These are phyloP conservation scores for Chaetoscypha palmicola DNA, from an alignment of 2,329 filamentous ascomycete genomes.

Conservation along the genomic window DNA sequence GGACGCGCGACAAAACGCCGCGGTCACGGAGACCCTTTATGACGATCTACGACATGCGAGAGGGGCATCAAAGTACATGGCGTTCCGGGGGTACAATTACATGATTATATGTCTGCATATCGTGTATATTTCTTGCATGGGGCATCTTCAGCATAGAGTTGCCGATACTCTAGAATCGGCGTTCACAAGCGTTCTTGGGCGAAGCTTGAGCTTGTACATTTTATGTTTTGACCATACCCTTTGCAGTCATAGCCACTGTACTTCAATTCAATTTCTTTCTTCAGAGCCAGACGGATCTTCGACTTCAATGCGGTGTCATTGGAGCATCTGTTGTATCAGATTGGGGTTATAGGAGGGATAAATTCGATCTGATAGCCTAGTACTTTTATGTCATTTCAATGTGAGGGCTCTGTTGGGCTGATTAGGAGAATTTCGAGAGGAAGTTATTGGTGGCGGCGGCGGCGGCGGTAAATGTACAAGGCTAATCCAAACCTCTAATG, in stretches of 20 bases:
- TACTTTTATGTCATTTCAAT: no score
- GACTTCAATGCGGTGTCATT: conserved; percentile 4
- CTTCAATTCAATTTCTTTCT: neutral
- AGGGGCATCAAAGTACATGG: conserved; percentile 17
- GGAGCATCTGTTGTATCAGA: neutral
- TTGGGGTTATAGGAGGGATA: neutral
- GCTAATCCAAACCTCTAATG: neutral
- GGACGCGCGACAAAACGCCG: conserved; percentile 14
- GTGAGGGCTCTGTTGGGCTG: no score
- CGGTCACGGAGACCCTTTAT: conserved; percentile 16
- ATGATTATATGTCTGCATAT: conserved; percentile 21
- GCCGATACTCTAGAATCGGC: conserved; percentile 19
- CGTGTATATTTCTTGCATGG: conserved; percentile 22
- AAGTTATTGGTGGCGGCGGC: neutral
- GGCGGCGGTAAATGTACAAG: neutral
- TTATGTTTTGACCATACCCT: conserved; percentile 22
- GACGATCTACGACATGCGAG: conserved; percentile 26
- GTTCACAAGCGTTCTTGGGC: conserved; percentile 22
- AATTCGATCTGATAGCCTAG: neutral
- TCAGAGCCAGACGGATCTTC: neutral
- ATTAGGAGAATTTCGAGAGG: neutral
- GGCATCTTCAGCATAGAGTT: conserved; percentile 17
- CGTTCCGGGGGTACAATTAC: conserved; percentile 22
- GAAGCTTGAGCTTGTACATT: conserved; percentile 23
- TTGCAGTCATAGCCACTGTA: conserved; percentile 16